Conservation (phyloP, 768 basidiomycete species). For the Pleurotus eryngii region DNA sequence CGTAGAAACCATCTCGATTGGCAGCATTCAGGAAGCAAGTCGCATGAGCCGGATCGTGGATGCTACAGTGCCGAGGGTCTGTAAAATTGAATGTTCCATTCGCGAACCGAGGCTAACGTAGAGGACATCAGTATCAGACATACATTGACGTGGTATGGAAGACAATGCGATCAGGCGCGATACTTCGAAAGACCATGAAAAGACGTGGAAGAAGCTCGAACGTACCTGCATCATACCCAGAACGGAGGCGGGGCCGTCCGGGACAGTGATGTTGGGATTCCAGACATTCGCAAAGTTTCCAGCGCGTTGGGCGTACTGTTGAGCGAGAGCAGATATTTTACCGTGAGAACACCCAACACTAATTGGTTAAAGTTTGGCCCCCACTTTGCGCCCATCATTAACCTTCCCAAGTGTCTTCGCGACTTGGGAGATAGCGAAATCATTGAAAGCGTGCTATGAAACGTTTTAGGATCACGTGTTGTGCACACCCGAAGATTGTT, state of each 20-base stretch:
- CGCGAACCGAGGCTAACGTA: constrained; percentile 46
- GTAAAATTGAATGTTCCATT: constrained; percentile 62
- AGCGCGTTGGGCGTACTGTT: constrained; percentile 50
- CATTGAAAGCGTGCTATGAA: constrained; percentile 56
- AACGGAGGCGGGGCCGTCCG: constrained; percentile 38
- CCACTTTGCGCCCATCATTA: constrained; percentile 49
- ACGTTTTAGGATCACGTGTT: constrained; percentile 1
- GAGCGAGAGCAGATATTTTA: not conserved
- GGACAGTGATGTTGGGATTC: constrained; percentile 54
- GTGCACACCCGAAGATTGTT: not conserved
- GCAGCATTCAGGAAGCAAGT: constrained; percentile 59
- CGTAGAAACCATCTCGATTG: constrained; percentile 62
- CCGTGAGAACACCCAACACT: not conserved
- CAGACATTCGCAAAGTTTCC: constrained; percentile 58
- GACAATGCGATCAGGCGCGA: no score
- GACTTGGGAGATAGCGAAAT: constrained; percentile 64
- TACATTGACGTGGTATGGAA: no score
- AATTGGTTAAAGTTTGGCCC: not conserved
- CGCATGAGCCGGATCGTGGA: constrained; percentile 53
- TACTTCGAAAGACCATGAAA: no score
- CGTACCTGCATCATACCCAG: constrained; percentile 60
- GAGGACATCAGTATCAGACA: not conserved
- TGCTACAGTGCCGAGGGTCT: constrained; percentile 64
- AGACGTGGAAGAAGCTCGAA: not conserved
- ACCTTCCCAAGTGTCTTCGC: constrained; percentile 49